Conservation (phyloP, 2,329 filamentous ascomycete genomes). For the Samsoniella hepiali region DNA sequence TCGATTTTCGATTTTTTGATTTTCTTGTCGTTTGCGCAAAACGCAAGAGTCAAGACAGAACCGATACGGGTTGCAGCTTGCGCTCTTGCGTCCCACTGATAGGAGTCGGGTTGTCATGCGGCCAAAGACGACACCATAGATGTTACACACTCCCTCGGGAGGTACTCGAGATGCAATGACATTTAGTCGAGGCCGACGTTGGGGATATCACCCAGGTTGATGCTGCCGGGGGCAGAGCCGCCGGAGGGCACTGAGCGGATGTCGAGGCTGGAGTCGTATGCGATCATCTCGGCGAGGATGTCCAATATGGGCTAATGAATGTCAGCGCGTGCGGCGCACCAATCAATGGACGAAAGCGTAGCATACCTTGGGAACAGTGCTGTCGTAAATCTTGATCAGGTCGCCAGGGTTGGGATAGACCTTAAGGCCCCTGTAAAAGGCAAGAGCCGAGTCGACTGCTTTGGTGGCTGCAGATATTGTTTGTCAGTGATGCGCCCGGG, state of each 20-base stretch:
- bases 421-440: conserved; percentile 98
- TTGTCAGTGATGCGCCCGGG: neutral
- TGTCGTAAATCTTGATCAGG: conserved; percentile 95
- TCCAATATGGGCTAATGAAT: conserved; percentile 77
- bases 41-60: neutral
- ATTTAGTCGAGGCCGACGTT: conserved; percentile 54
- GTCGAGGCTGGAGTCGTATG: conserved; percentile 73
- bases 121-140: conserved; percentile 6
- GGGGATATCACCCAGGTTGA: conserved; percentile 48
- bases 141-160: conserved; percentile 7
- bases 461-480: conserved; percentile 51
- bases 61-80: neutral
- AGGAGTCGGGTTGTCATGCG: conserved; percentile 1
- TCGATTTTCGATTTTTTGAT: neutral
- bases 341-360: neutral
- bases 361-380: conserved; percentile 87
- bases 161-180: neutral
- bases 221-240: conserved; percentile 29
- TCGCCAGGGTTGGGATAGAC: conserved; percentile 94
- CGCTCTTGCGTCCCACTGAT: neutral
- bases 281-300: conserved; percentile 96
- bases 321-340: conserved; percentile 22
- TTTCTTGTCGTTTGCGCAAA: neutral
- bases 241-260: conserved; percentile 43
- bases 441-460: conserved; percentile 78